phyloP scores from a whole-genome alignment of 192 early-diverging fungal genomes.

The Coemansia biformis region DNA sequence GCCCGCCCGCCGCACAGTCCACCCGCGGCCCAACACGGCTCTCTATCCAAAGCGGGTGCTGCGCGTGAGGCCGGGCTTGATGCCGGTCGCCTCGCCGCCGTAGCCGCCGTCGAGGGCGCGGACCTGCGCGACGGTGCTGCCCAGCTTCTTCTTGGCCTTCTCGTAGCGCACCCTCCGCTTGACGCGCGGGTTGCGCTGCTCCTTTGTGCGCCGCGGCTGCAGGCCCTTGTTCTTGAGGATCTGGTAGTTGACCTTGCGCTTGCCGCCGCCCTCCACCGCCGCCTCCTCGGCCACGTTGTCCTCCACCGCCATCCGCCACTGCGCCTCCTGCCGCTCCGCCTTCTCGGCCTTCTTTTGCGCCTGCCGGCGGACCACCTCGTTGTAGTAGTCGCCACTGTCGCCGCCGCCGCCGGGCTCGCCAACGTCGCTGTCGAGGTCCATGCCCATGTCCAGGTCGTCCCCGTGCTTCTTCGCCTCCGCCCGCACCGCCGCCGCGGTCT shows the following conservation, averaged over 20 bases:
- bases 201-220: constrained; percentile 85
- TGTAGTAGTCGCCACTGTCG: constrained; percentile 53
- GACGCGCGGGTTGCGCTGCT: constrained; percentile 90
- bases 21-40: too few species aligned
- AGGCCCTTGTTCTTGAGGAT: constrained; percentile 97
- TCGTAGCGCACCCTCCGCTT: constrained; percentile 87
- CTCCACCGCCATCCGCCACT: constrained; percentile 35
- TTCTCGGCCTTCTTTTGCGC: constrained; percentile 49
- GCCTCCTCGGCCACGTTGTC: constrained; percentile 52
- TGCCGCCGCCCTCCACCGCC: constrained; percentile 51
- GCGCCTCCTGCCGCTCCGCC: constrained; percentile 45
- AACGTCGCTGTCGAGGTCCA: constrained; percentile 30
- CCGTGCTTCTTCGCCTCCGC: constrained; percentile 16
- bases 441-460: constrained; percentile 56
- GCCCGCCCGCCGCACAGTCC: too few species aligned
- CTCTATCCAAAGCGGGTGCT: constrained; percentile 66
- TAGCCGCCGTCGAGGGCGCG: constrained; percentile 70
- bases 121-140: constrained; percentile 66
- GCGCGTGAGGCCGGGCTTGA: constrained; percentile 78
- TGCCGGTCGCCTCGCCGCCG: constrained; percentile 90
- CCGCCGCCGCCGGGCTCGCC: constrained; percentile 48
- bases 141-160: constrained; percentile 84
- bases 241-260: constrained; percentile 77
- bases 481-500: constrained; percentile 12
- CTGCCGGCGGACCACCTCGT: constrained; percentile 50